These are phyloP conservation scores for Pseudotsuga menziesii DNA, from an alignment of 75 land plant genomes.

Conservation along the genomic window DNA sequence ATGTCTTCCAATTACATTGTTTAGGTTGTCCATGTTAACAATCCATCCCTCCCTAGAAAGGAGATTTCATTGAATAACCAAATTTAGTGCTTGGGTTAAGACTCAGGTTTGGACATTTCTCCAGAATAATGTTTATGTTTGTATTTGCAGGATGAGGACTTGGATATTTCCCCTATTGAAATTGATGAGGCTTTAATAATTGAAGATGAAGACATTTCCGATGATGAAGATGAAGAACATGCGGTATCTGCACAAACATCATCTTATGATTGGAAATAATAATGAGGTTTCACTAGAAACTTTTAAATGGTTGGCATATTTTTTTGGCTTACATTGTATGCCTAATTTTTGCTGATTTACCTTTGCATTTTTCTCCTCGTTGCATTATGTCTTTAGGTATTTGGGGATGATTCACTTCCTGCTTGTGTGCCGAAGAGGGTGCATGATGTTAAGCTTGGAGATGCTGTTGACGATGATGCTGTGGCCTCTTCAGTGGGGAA, in stretches of 20 bases:
- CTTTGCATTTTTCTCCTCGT: too few relatives aligned
- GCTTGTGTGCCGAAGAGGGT: slow-evolving; percentile 14
- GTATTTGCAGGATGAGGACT: slow-evolving; percentile 12
- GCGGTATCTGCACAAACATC: neutral
- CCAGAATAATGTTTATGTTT: neutral
- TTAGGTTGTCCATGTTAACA: too few relatives aligned
- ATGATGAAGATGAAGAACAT: slow-evolving; percentile 15
- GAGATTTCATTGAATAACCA: too few relatives aligned
- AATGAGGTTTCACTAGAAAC: too few relatives aligned
- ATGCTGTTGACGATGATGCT: slow-evolving; percentile 3
- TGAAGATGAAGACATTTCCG: slow-evolving; percentile 14
- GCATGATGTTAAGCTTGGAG: slow-evolving; percentile 12
- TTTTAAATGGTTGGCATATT: too few relatives aligned
- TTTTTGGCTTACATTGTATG: too few relatives aligned
- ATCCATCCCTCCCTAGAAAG: neutral
- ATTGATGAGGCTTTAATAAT: slow-evolving; percentile 4
- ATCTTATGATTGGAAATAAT: too few relatives aligned
- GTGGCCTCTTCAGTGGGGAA: slow-evolving; percentile 1
- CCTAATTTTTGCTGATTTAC: too few relatives aligned
- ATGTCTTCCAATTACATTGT: neutral
- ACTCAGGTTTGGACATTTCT: too few relatives aligned
- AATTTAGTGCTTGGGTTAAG: too few relatives aligned
- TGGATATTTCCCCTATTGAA: slow-evolving; percentile 11
- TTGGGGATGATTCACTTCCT: too few relatives aligned
- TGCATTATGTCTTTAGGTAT: too few relatives aligned